Percentiles rank a stretch among this genome's conserved stretches.
These are phyloP conservation scores for Suillus ampliporus DNA, from an alignment of 768 basidiomycete species.

Conservation along the genomic window DNA sequence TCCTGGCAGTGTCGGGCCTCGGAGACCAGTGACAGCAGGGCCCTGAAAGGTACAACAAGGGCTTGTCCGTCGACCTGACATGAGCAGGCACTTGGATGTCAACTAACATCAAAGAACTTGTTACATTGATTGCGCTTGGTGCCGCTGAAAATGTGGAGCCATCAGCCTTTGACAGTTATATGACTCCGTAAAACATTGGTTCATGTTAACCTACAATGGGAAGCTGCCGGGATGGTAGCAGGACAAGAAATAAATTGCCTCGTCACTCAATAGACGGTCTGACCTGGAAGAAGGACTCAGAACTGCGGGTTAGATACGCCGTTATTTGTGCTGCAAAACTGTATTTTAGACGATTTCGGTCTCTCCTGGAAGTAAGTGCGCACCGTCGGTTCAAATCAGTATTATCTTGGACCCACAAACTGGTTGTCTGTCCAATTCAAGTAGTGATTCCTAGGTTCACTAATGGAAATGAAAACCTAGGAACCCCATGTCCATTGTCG, in stretches of 20 bases:
- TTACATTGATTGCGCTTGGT: neutral
- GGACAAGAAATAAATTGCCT: no score
- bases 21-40: neutral
- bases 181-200: no score
- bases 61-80: neutral
- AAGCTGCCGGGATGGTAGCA: no score
- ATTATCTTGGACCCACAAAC: neutral
- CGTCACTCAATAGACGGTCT: no score
- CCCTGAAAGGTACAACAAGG: neutral
- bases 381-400: neutral
- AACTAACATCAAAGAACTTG: neutral
- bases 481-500: slow-evolving; percentile 2
- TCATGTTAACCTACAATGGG: no score
- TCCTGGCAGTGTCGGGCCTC: neutral
- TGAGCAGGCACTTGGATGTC: neutral
- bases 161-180: no score
- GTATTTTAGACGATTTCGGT: neutral
- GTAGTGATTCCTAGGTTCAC: slow-evolving; percentile 7
- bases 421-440: slow-evolving; percentile 1
- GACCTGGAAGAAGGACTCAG: neutral
- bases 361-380: neutral
- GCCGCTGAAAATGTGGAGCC: neutral
- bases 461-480: slow-evolving; percentile 10
- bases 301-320: neutral
- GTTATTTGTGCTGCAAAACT: neutral